These are phyloP conservation scores for Styphnolobium japonicum DNA, from an alignment of 306 rosid species.

Conservation along the genomic window DNA sequence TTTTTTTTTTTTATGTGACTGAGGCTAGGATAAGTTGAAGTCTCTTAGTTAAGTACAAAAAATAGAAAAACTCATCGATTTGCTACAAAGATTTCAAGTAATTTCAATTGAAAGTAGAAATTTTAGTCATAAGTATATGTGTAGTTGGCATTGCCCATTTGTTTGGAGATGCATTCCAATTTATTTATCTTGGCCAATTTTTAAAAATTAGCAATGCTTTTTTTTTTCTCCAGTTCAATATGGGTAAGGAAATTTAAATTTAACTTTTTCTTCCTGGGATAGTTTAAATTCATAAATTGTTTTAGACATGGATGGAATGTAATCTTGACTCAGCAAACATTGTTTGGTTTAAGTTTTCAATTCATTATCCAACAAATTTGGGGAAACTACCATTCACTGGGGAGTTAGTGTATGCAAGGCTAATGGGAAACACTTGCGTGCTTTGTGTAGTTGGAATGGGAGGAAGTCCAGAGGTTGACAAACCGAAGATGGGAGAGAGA, in stretches of 20 bases:
- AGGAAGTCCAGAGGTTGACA: slow-evolving; percentile 60
- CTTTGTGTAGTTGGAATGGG: slow-evolving; percentile 71
- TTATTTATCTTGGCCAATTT: neutral
- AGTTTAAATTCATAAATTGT: neutral
- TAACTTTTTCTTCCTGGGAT: neutral
- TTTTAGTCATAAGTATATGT: neutral
- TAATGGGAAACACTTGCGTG: slow-evolving; percentile 5
- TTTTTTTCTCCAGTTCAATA: neutral
- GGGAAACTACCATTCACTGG: neutral
- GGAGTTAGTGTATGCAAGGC: slow-evolving; percentile 9
- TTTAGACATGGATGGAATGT: neutral
- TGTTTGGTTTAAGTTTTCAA: neutral
- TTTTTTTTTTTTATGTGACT: neutral
- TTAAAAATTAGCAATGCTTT: neutral
- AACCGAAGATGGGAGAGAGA: slow-evolving; percentile 80
- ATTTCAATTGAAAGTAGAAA: neutral
- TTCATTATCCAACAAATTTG: neutral
- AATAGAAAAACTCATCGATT: too few relatives aligned
- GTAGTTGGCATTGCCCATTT: neutral
- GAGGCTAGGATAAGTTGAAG: neutral
- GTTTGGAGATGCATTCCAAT: neutral
- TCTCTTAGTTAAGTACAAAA: neutral
- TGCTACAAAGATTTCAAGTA: neutral
- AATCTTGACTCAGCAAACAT: neutral
- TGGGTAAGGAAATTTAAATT: neutral